Evolutionary conservation across 1,284 basidiomycete species (phyloP), one percentile per base, ranked within the genome.

Genomic region (Phylloboletellus chloephorus): DNA sequence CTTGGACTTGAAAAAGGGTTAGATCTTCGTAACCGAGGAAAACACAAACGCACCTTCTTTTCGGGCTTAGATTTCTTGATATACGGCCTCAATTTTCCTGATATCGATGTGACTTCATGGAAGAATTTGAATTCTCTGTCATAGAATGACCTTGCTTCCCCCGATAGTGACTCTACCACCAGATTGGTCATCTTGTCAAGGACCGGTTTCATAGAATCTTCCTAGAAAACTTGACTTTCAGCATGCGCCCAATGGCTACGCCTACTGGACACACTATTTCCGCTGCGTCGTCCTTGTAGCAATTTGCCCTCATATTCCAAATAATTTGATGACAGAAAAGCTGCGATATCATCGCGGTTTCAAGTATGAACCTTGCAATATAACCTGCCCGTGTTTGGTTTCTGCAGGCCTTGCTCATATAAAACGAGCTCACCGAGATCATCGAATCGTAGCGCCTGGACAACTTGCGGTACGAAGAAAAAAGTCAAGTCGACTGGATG

Each of bases 271-370:
- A 49, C 54, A 90, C 91, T 48, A 85, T 75, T 63, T 91, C 87
- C 8, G 76, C 86, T 9, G 73, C 71, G 55, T 98, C 96, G 56
- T 95, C 96, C 55, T 87, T 91, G 65, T 84, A 97, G 48, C 85
- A 91, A 61, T 99, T 99, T 4, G 96, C 96, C 59, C 96, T 96
- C 96, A 98, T 98, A 64, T 98, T 99, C 96, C 96, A 99, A 51
- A 99, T 92, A 49, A 98, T 98, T 68, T 99, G 96, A 64, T 99
- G 96, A 60, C 96, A 99, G 72, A 99, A 99, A 8, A 94, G 67
- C 64, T 97, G 95, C 4, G 94, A 98, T 48, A 98, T 92, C 67
- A 93, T 95, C 9, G 94, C 88, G 0, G 95, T 97, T 67, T 98
- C 93, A 52, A 94, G 94, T 57, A 98, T 93, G 72, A 98, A 99